Base-by-base conservation (phyloP, 1,284 basidiomycete species). In the Leucoagaricus sp. region DNA sequence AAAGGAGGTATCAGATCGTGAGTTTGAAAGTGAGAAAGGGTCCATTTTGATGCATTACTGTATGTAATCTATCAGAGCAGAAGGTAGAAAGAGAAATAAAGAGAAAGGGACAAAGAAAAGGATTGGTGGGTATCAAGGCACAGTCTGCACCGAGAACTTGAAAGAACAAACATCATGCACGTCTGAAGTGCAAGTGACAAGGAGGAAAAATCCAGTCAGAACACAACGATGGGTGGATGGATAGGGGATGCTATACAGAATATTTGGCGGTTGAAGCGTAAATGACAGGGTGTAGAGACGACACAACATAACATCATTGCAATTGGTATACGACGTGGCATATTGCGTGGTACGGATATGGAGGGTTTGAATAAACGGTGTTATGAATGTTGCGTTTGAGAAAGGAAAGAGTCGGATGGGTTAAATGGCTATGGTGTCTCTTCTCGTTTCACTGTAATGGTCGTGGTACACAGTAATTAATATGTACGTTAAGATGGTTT, bases 391-490 rank as follows among this genome's bases (percentile, higher is more conserved):
- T 55, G 53, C 36, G 28, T 49, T 42, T n/a, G 47, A 34, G 47
- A 13, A 13, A 28, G 26, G 36, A 23, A 44, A 29, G n/a, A 10
- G 36, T 25, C 29, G 38, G 36, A 42, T 55, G 34, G 13, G 29
- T 17, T 23, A 44, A 23, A 28, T 36, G 55, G 42, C 19, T 48
- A 46, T 50, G 41, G 48, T 36, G 48, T 40, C 49, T 56, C 41
- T 49, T 41, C 48, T 51, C 48, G 49, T 57, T 47, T 57, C 49
- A 46, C 49, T 57, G 49, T 51, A 40, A 44, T 34, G 29, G 49
- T 51, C 49, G 31, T 57, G 26, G 42, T 57, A 57, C 55, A 57
- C 54, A 55, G 48, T 50, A 56, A 33, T 38, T 56, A 56, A 56
- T 50, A 51, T 57, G 55, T 57, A 57, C 49, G 42, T 31, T 57